Evolutionary conservation across 1,139 yeast species (phyloP).

Genomic region (Taiozyma onychis): DNA sequence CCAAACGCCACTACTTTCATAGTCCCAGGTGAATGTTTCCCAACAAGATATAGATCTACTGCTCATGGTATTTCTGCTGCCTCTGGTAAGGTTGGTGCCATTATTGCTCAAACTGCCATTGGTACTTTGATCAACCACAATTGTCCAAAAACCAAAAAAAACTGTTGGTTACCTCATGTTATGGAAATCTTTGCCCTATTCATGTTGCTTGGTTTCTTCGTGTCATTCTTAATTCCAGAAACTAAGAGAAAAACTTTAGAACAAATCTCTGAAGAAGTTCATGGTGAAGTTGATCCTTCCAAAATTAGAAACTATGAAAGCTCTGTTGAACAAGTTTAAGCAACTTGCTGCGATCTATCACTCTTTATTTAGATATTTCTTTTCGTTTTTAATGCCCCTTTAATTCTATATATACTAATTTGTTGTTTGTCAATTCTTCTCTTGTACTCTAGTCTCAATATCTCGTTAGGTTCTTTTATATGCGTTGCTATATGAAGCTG

Average conservation of each 20-base stretch:
- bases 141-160: slow-evolving; percentile 47
- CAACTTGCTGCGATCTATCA: neutral
- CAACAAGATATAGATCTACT: slow-evolving; percentile 95
- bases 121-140: slow-evolving; percentile 80
- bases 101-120: slow-evolving; percentile 85
- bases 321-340: slow-evolving; percentile 17
- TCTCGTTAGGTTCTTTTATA: too few species aligned
- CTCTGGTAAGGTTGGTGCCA: slow-evolving; percentile 93
- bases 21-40: slow-evolving; percentile 95
- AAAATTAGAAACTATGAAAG: slow-evolving; percentile 14
- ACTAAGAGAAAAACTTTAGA: slow-evolving; percentile 87
- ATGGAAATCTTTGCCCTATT: slow-evolving; percentile 90
- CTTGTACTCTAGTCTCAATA: too few species aligned
- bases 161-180: slow-evolving; percentile 85
- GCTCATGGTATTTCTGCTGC: slow-evolving; percentile 99
- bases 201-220: slow-evolving; percentile 72
- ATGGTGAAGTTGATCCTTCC: slow-evolving; percentile 56
- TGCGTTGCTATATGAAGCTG: too few species aligned
- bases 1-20: slow-evolving; percentile 96
- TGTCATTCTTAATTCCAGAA: slow-evolving; percentile 73
- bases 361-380: neutral
- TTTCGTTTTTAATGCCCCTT: neutral
- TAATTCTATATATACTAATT: neutral
- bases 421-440: too few species aligned
- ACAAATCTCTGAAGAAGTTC: slow-evolving; percentile 70